A percentile compares a stretch with the other conserved stretches of the same genome.
These are phyloP conservation scores for Zhuliangozyma parablackwelliae DNA, from an alignment of 1,139 yeast species.

Conservation along the genomic window DNA sequence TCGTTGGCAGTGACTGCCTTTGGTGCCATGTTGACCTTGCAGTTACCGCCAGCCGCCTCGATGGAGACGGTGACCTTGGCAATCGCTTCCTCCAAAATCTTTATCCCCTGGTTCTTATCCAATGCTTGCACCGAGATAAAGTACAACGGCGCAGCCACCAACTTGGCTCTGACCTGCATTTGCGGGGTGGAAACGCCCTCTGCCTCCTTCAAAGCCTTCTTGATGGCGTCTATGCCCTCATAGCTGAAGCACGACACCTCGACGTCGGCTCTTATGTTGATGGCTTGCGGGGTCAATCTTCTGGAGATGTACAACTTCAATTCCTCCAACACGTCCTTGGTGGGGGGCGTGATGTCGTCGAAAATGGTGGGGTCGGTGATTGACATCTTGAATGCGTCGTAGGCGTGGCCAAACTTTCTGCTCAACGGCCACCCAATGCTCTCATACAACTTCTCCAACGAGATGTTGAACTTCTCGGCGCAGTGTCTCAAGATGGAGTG, in stretches of 20 bases:
- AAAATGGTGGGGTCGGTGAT: conserved; percentile 89
- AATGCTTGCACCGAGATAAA: conserved; percentile 90
- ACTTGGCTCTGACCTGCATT: conserved; percentile 83
- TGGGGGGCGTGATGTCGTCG: conserved; percentile 73
- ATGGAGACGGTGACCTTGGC: conserved; percentile 68
- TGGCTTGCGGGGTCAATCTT: conserved; percentile 96
- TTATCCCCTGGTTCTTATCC: conserved; percentile 86
- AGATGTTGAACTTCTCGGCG: conserved; percentile 90
- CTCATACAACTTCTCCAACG: conserved; percentile 81
- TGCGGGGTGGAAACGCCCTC: conserved; percentile 81
- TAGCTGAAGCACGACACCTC: conserved; percentile 96
- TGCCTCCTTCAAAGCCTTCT: conserved; percentile 81
- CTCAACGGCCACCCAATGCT: conserved; percentile 97
- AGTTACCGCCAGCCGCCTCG: conserved; percentile 73
- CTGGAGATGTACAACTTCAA: conserved; percentile 81
- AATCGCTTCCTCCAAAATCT: conserved; percentile 72
- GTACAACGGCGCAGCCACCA: conserved; percentile 96
- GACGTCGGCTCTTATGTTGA: conserved; percentile 94
- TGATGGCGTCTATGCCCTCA: conserved; percentile 97
- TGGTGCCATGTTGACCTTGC: conserved; percentile 95
- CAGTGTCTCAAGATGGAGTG: conserved; percentile 97
- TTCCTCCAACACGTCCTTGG: conserved; percentile 71
- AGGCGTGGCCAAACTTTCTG: conserved; percentile 93
- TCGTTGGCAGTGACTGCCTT: conserved; percentile 98
- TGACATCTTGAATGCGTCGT: conserved; percentile 94